phyloP scores from a whole-genome alignment of 192 early-diverging fungal species.

The Rhizophagus clarus region DNA sequence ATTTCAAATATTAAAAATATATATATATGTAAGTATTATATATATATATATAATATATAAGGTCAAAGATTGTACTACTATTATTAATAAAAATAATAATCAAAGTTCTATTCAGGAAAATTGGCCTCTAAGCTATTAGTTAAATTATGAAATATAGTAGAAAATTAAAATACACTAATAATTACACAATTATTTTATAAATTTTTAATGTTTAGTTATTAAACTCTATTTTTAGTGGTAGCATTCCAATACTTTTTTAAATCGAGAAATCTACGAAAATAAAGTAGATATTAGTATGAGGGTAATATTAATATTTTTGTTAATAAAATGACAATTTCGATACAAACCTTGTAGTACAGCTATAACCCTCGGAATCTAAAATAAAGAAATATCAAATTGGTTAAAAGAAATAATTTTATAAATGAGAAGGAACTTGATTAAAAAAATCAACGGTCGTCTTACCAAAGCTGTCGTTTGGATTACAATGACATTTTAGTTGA shows the following conservation, averaged over 20 bases:
- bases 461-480: constrained; percentile 54
- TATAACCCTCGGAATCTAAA: constrained; percentile 24
- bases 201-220: too few relatives aligned
- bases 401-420: not conserved
- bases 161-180: too few relatives aligned
- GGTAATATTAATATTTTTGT: not conserved
- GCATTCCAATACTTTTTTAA: not conserved
- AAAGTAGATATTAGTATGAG: not conserved
- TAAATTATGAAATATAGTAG: too few relatives aligned
- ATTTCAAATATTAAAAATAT: too few relatives aligned
- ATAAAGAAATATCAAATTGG: not conserved
- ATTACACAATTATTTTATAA: too few relatives aligned
- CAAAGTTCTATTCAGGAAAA: too few relatives aligned
- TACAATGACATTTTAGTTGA: constrained; percentile 51
- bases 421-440: not conserved
- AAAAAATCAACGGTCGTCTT: constrained; percentile 26
- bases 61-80: too few relatives aligned
- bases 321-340: not conserved
- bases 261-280: not conserved
- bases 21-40: too few relatives aligned
- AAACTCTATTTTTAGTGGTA: too few relatives aligned
- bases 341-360: constrained; percentile 23
- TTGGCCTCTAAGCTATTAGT: too few relatives aligned
- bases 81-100: too few relatives aligned
- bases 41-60: too few relatives aligned